These are phyloP conservation scores for Dioscorea dumetorum DNA, from an alignment of 106 monocot species.

Conservation along the genomic window DNA sequence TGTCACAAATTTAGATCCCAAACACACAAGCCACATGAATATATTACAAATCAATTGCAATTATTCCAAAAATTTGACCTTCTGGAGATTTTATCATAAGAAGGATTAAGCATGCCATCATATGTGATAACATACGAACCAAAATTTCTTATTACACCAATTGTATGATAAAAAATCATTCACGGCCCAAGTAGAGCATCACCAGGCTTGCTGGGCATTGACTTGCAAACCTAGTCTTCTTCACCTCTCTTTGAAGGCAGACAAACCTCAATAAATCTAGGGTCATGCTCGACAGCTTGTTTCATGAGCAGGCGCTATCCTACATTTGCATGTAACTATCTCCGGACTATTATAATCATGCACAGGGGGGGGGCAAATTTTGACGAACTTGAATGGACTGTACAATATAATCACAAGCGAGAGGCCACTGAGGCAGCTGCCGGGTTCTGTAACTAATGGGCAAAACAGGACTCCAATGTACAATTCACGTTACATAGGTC, in stretches of 20 bases:
- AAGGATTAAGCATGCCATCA: background rate
- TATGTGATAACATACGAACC: background rate
- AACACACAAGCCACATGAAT: background rate
- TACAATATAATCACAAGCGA: background rate
- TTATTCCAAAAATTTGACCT: background rate
- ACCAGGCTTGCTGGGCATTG: too few species aligned
- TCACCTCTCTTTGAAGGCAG: background rate
- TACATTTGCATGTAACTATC: too few species aligned
- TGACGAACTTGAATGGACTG: background rate
- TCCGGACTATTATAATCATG: too few species aligned
- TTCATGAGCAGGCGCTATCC: too few species aligned
- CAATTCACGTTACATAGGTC: conserved; percentile 8
- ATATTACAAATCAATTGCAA: background rate
- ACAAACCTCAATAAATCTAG: too few species aligned
- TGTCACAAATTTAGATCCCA: background rate
- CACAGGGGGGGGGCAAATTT: background rate
- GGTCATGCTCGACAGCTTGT: too few species aligned
- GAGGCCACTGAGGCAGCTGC: conserved; percentile 9
- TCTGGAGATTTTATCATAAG: background rate
- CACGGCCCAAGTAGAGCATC: too few species aligned
- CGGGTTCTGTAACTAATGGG: conserved; percentile 2
- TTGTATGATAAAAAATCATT: background rate
- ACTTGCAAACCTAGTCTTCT: background rate
- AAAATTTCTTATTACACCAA: background rate
- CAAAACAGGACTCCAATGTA: conserved; percentile 15